These are phyloP conservation scores for Geoglossum glabrum DNA, from an alignment of 495 filamentous ascomycete genomes.

Conservation along the genomic window DNA sequence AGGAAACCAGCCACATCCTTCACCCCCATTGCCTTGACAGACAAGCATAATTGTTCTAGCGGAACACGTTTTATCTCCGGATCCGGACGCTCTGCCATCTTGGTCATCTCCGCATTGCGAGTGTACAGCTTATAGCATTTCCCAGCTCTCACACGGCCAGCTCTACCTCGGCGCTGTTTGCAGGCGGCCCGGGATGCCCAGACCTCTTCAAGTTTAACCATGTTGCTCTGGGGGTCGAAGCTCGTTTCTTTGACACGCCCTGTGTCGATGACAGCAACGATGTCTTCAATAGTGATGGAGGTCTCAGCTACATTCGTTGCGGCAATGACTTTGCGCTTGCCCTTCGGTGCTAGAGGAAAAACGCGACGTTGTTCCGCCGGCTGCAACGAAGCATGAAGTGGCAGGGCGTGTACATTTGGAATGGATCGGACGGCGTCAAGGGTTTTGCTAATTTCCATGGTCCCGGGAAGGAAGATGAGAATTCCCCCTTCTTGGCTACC, in stretches of 20 bases:
- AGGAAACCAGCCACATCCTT: constrained; percentile 62
- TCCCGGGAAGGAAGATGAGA: constrained; percentile 77
- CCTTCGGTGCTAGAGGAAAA: constrained; percentile 53
- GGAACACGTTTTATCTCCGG: constrained; percentile 87
- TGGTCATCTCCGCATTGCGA: constrained; percentile 46
- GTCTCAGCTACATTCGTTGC: constrained; percentile 96
- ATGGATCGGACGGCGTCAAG: constrained; percentile 46
- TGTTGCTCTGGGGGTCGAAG: constrained; percentile 80
- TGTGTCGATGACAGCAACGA: constrained; percentile 90
- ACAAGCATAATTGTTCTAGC: constrained; percentile 82
- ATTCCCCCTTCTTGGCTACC: constrained; percentile 58
- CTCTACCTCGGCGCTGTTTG: constrained; percentile 89
- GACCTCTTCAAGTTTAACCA: constrained; percentile 82
- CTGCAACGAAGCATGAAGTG: constrained; percentile 79
- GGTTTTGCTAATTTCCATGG: constrained; percentile 70
- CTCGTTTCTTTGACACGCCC: constrained; percentile 91
- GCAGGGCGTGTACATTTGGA: constrained; percentile 59
- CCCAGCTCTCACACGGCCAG: constrained; percentile 76
- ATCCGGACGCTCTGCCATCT: constrained; percentile 80
- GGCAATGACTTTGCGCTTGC: constrained; percentile 76
- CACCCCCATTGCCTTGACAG: constrained; percentile 86
- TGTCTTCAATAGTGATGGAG: constrained; percentile 92
- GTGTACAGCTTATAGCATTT: constrained; percentile 95
- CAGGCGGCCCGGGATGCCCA: constrained; percentile 92
- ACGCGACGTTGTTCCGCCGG: constrained; percentile 73